Base-by-base conservation (phyloP, 192 early-diverging fungal species). In the Mortierella alpina region DNA sequence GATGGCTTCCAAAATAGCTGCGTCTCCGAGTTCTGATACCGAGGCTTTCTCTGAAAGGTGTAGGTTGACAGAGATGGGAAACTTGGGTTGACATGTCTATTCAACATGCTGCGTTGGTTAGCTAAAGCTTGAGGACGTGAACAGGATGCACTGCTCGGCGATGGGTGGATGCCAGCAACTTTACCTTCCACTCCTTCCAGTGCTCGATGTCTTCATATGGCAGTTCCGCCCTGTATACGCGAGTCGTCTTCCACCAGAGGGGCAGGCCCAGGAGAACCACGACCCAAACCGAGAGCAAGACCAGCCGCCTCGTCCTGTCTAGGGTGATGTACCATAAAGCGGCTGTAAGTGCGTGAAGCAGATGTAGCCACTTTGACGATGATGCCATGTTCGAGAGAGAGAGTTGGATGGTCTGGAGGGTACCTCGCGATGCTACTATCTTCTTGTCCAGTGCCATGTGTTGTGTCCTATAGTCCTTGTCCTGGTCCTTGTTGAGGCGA, bases 181-280 rank as follows among this genome's bases (percentile, higher is more conserved):
- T 41, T 80, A 89, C 89, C 73, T 86, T 67, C 74, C 77, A 70
- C 17, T 85, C 65, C 39, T 84, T 71, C 90, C 90, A 92, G 20
- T 65, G 55, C 18, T 88, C 77, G 49, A 96, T 92, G 42, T 89
- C 84, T 11, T 81, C 73, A 63, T 87, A 86, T 6, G 94, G 93
- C 63, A 96, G 66, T 39, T 88, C 83, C 6, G 95, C 93, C 11
- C 95, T 85, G 63, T 95, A 90, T 8, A 96, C 92, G 22, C 92
- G 90, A 0, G 94, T 96, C 6, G 93, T 93, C 49, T 87, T 86
- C 90, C 90, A 93, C 95, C 95, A 96, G 39, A 94, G 85, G 1
- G 95, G 95, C 13, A 92, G 53, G 4, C 84, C 90, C 31, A 93
- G 23, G 22, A 93, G 63, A 31, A 95, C 76, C 4, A 93, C 83